phyloP scores from a whole-genome alignment of 495 filamentous ascomycete genomes.

The Aspergillus sclerotiicarbonarius region DNA sequence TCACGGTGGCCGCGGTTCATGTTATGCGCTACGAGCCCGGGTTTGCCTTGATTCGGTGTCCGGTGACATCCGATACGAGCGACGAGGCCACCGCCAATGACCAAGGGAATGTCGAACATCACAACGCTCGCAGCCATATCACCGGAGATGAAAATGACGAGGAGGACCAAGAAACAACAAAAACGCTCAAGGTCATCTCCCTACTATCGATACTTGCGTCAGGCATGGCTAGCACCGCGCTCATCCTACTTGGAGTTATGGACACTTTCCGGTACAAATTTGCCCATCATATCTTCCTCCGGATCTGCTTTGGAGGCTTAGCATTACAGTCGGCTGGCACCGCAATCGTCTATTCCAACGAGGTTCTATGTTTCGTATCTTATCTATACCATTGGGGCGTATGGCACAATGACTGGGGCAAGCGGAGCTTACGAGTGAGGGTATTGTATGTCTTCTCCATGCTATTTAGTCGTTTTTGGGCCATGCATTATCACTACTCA shows the following conservation, averaged over 20 bases:
- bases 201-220: constrained; percentile 21
- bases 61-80: neutral
- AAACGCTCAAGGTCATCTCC: constrained; percentile 21
- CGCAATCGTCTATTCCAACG: constrained; percentile 24
- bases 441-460: constrained; percentile 17
- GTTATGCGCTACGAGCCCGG: constrained; percentile 26
- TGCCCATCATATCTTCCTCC: constrained; percentile 22
- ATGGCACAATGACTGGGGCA: constrained; percentile 19
- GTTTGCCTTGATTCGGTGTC: constrained; percentile 18
- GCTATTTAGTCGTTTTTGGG: neutral
- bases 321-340: constrained; percentile 22
- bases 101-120: neutral
- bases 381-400: constrained; percentile 17
- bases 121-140: neutral
- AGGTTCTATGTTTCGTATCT: constrained; percentile 18
- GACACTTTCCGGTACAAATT: constrained; percentile 25
- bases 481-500: neutral
- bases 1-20: constrained; percentile 22
- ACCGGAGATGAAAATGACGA: constrained; percentile 12
- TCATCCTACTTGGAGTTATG: constrained; percentile 23
- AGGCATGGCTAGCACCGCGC: constrained; percentile 19
- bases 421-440: constrained; percentile 14
- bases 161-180: constrained; percentile 14
- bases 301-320: constrained; percentile 20
- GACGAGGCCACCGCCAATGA: neutral